Evolutionary conservation across 2,329 filamentous ascomycete genomes (phyloP), one percentile per base, ranked within the genome.

Genomic region (Dactylellina cionopaga): DNA sequence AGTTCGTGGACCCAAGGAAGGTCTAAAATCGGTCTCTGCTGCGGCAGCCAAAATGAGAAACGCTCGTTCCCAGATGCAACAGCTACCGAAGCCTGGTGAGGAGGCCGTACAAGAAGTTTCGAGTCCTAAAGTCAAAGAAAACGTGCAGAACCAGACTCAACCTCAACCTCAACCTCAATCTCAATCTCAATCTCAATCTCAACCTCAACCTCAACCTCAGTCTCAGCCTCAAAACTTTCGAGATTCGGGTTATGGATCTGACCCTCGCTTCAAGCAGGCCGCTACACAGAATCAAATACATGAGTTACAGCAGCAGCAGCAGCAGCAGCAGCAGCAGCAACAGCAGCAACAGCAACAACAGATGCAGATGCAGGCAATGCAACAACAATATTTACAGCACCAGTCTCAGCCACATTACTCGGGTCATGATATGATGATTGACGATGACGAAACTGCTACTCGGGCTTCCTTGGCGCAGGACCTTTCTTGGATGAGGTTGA

Each of bases 301-400:
- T 41, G 87, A 88, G 71, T 84, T 86, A 37, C 86, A 90, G 78
- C 79, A 90, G n/a, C 86, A 87, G 75, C 84, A 84, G 65, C 88
- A 75, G 22, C 69, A 75, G 9, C 55, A 44, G 10, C 51, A 59
- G 44, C 58, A 59, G 72, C 68, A 75, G 25, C 55, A 65, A 7
- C 75, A 75, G 24, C 46, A 63, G 37, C 58, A 71, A 29, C 74
- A 73, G 17, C 74, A 75, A 24, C 74, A 76, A 29, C 54, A 56
- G 39, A 71, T 74, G 69, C 72, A 75, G 29, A 60, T 70, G 13
- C 75, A 75, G 24, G 51, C 68, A 39, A 58, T 70, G 35, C 73
- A 71, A 17, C 75, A 76, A 31, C 74, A 77, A 31, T 72, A 69
- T 11, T 46, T 43, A 41, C 59, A 74, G n/a, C 77, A 78, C 19